Percentiles rank a stretch among this genome's conserved stretches.
These are phyloP conservation scores for Naganishia onofrii DNA, from an alignment of 768 basidiomycete genomes.

Conservation along the genomic window DNA sequence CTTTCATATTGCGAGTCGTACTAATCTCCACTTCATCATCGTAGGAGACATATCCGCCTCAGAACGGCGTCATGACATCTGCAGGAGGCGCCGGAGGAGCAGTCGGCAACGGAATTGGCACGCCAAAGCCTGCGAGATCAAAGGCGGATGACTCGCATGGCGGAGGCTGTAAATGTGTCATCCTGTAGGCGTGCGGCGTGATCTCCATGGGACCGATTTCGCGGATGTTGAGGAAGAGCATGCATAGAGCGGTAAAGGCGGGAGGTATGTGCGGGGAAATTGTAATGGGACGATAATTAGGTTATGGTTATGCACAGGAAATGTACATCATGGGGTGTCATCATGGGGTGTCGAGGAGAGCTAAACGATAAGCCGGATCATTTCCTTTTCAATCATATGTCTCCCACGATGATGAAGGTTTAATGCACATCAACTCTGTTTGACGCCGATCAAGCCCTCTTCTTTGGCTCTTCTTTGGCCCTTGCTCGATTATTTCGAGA, in stretches of 20 bases:
- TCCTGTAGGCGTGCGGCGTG: conserved; percentile 13
- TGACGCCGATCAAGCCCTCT: too few species aligned
- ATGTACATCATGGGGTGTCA: background rate
- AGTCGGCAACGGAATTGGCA: conserved; percentile 31
- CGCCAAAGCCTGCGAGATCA: conserved; percentile 29
- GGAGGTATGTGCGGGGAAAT: background rate
- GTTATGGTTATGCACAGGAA: conserved; percentile 9
- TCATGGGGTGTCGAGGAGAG: too few species aligned
- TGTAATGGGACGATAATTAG: conserved; percentile 5
- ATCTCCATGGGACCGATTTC: background rate
- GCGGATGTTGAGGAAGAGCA: background rate
- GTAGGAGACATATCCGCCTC: conserved; percentile 49
- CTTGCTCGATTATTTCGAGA: too few species aligned
- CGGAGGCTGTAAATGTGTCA: conserved; percentile 28
- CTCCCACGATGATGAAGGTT: too few species aligned
- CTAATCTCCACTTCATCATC: background rate
- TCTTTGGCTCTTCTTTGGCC: too few species aligned
- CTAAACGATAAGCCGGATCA: too few species aligned
- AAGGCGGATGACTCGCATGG: conserved; percentile 26
- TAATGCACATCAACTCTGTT: too few species aligned
- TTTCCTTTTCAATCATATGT: too few species aligned
- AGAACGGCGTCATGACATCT: conserved; percentile 37
- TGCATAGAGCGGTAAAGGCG: background rate
- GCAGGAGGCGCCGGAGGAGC: conserved; percentile 36
- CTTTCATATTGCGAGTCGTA: background rate